Conservation (phyloP, 2,329 filamentous ascomycete genomes). For the Penicillium sumatraense region DNA sequence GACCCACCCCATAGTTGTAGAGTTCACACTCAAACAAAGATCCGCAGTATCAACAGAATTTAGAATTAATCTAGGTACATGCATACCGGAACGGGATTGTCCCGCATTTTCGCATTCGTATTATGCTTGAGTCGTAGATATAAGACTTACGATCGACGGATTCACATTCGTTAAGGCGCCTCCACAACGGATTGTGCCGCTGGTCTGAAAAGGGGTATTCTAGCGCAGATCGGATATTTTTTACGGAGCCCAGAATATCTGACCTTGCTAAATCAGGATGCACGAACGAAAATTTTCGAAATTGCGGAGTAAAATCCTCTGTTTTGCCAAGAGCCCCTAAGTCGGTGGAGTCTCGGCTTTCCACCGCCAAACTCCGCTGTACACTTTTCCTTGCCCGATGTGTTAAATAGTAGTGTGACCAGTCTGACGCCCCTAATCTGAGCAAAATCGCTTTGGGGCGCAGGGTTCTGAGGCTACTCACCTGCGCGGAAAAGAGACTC, state of each 20-base stretch:
- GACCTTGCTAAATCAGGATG: neutral
- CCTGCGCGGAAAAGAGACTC: neutral
- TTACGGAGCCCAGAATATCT: no score
- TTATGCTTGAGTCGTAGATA: no score
- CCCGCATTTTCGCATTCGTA: no score
- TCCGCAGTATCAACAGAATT: no score
- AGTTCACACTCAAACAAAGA: no score
- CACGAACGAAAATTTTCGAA: neutral
- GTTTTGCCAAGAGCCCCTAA: conserved; percentile 3
- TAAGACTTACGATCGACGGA: no score
- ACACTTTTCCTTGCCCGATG: neutral
- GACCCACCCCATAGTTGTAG: no score
- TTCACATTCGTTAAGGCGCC: no score
- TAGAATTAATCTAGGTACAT: no score
- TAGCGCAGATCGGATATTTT: neutral
- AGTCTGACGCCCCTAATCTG: neutral
- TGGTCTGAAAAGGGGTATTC: neutral
- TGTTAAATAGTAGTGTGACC: neutral
- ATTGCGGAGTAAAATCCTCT: neutral
- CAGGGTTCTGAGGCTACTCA: no score
- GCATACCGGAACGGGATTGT: no score
- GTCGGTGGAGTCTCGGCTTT: conserved; percentile 9
- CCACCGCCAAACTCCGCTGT: conserved; percentile 1
- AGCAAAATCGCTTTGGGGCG: neutral
- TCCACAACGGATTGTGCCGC: neutral